Conservation (phyloP, 108 stramenopile genomes). For the Nitzschia putrida region DNA sequence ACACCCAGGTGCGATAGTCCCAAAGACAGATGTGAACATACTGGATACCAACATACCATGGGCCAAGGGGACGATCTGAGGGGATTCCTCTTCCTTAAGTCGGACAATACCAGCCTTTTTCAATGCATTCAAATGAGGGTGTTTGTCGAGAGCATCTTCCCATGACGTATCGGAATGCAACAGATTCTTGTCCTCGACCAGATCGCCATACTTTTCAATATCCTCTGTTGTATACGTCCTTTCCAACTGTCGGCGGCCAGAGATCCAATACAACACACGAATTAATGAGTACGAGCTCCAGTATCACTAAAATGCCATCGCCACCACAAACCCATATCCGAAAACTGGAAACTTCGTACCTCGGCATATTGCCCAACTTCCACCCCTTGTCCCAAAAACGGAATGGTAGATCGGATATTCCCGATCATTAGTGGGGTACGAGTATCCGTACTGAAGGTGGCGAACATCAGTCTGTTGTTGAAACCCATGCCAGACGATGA, state of each 20-base stretch:
- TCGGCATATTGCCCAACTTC: conserved; percentile 68
- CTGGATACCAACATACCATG: conserved; percentile 80
- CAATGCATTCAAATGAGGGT: conserved; percentile 9
- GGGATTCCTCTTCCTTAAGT: neutral
- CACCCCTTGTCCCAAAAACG: conserved; percentile 56
- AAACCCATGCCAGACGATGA: no score
- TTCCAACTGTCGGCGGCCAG: conserved; percentile 14
- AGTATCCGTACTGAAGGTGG: neutral
- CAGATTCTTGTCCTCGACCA: conserved; percentile 73
- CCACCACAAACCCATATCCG: no score
- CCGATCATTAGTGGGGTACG: neutral
- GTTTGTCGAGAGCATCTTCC: conserved; percentile 1
- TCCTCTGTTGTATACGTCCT: conserved; percentile 56
- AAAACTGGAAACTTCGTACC: conserved; percentile 5
- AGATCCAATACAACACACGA: no score
- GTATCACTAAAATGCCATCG: no score
- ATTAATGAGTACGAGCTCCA: no score
- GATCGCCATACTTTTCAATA: conserved; percentile 46
- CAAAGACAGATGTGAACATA: conserved; percentile 83
- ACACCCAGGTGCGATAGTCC: conserved; percentile 71
- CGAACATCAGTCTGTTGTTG: no score
- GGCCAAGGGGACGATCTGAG: conserved; percentile 46
- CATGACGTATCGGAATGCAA: conserved; percentile 48
- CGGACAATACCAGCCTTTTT: conserved; percentile 14
- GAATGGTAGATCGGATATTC: conserved; percentile 56